A percentile compares a stretch with the other conserved stretches of the same genome.
These are phyloP conservation scores for Microcos paniculata DNA, from an alignment of 345 rosid genomes.

Conservation along the genomic window DNA sequence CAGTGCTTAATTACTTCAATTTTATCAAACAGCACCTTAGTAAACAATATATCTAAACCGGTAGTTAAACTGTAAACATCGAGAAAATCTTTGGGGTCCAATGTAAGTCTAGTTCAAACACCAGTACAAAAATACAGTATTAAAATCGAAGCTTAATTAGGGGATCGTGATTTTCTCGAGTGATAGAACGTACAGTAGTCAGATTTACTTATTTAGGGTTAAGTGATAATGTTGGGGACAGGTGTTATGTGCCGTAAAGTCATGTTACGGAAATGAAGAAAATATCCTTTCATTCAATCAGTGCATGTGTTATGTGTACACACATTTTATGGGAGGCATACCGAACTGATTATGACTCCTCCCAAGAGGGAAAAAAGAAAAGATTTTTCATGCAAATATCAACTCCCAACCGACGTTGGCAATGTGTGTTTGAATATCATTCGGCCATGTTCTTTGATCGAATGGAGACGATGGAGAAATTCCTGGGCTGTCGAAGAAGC, in stretches of 20 bases:
- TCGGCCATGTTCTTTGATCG: no score
- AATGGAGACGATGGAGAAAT: no score
- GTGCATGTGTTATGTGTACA: background rate
- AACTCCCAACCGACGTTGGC: background rate
- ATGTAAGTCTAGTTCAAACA: no score
- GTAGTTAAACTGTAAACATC: no score
- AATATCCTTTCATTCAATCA: background rate
- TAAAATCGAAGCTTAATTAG: background rate
- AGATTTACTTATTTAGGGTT: background rate
- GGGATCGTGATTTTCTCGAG: background rate
- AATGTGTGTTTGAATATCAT: background rate
- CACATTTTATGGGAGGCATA: slow-evolving; percentile 1
- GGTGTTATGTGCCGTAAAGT: background rate
- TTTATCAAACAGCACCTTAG: no score
- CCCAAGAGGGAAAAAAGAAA: background rate
- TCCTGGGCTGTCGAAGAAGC: no score
- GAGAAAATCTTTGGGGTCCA: no score
- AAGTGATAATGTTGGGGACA: background rate
- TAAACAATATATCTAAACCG: no score
- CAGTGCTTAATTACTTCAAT: no score
- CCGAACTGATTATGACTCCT: slow-evolving; percentile 9
- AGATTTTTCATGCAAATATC: background rate
- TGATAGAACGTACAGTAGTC: no score
- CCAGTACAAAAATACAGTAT: no score
- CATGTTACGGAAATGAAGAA: background rate